Base-by-base conservation (phyloP, 1,139 yeast genomes). In the Geotrichum citri-aurantii region DNA sequence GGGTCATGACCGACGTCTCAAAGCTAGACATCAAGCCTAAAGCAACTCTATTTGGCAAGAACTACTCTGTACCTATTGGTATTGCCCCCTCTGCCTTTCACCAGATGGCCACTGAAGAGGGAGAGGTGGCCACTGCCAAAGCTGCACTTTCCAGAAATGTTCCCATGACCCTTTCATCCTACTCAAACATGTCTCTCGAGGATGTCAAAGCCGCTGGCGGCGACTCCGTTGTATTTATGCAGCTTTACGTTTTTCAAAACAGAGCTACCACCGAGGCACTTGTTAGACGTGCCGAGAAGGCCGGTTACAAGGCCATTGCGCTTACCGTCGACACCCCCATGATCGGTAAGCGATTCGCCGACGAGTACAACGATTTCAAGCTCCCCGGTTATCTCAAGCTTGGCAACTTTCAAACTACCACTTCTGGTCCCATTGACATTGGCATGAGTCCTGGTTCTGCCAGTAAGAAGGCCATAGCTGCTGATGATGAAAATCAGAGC, bases 261-360 rank as follows among this genome's bases (percentile, higher is more conserved):
- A 64, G 73, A 17, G 72, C 76, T 29, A 72, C 83, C 33, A 77
- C 81, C 27, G 70, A 75, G 50, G 66, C 71, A 12, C 76, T 82
- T 50, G 79, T 84, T 37, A 64, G 66, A 50, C 71, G 77, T 59
- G 85, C 83, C 5, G 86, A 82, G 64, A 66, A 71, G 56, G 75
- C 85, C 44, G 86, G 86, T 0, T 70, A 66, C 64, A 83, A 82
- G 67, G 89, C 86, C 0, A 70, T 85, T 19, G 80, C 84, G 62
- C 78, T 85, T 54, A 85, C 88, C 0, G 87, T 83, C 7, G 89
- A 85, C 71, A 85, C 87, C 1, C 87, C 89, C 6, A 82, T 79
- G 65, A 75, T 83, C 62, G 90, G 89, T 33, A 77, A 84, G 64
- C 74, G 90, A 59, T 86, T 81, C 66, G 79, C 82, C 63, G 89